Percentiles rank a stretch among this genome's conserved stretches.
These are phyloP conservation scores for Hypoxylon sp. DNA, from an alignment of 2,329 filamentous ascomycete genomes.

Conservation along the genomic window DNA sequence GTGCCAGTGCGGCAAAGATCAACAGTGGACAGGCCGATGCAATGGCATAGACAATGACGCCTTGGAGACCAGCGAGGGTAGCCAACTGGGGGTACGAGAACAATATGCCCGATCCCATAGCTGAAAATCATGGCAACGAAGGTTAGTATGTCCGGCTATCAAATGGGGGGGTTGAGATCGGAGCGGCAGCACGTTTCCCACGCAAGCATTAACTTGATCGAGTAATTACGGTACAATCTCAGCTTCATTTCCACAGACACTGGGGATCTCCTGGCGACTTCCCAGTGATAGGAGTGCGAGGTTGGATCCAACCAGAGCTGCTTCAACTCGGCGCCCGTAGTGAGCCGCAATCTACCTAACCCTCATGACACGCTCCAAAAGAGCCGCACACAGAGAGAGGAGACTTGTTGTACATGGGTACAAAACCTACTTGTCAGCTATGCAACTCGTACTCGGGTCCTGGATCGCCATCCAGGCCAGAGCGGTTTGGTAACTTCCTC, in stretches of 20 bases:
- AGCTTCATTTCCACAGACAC: conserved; percentile 74
- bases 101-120: conserved; percentile 85
- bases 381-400: conserved; percentile 30
- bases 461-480: conserved; percentile 26
- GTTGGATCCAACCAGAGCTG: conserved; percentile 66
- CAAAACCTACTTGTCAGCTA: conserved; percentile 60
- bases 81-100: conserved; percentile 87
- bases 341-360: conserved; percentile 73
- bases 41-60: conserved; percentile 81
- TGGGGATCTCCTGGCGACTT: conserved; percentile 57
- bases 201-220: conserved; percentile 99
- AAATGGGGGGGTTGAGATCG: conserved; percentile 58
- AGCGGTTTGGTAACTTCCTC: conserved; percentile 10
- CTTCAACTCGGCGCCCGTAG: conserved; percentile 85
- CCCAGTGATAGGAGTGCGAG: conserved; percentile 49
- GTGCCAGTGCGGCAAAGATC: conserved; percentile 80
- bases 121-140: conserved; percentile 68
- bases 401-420: conserved; percentile 60
- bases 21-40: conserved; percentile 80
- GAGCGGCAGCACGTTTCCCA: conserved; percentile 97
- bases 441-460: conserved; percentile 49
- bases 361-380: conserved; percentile 25
- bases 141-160: conserved; percentile 54
- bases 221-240: conserved; percentile 97
- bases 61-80: conserved; percentile 84